Conservation (phyloP, 2,329 filamentous ascomycete species). For the Endothia cerciana region DNA sequence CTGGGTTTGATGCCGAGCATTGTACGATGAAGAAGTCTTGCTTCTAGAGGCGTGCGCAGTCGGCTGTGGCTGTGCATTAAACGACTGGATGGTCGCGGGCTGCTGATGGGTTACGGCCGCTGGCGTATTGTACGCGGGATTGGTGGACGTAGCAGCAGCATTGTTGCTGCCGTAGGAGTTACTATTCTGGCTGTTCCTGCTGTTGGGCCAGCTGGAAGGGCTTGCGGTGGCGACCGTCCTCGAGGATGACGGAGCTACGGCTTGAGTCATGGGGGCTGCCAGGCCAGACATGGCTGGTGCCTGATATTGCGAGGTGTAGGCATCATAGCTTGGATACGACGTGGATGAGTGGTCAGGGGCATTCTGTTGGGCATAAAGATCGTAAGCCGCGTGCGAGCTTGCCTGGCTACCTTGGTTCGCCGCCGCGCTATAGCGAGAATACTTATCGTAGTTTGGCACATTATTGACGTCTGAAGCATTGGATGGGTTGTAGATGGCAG, state of each 20-base stretch:
- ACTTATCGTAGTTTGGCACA: conserved; percentile 31
- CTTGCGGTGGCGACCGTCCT: conserved; percentile 33
- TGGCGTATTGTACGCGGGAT: conserved; percentile 32
- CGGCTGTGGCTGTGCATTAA: conserved; percentile 36
- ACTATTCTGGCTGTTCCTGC: conserved; percentile 33
- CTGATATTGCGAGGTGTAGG: conserved; percentile 31
- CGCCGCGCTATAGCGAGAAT: conserved; percentile 31
- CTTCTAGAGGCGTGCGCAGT: conserved; percentile 32
- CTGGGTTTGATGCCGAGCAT: conserved; percentile 27
- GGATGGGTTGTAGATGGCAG: conserved; percentile 28
- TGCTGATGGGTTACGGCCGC: conserved; percentile 32
- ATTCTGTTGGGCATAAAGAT: conserved; percentile 41
- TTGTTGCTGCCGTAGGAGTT: conserved; percentile 38
- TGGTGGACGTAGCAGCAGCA: conserved; percentile 30
- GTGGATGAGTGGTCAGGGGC: conserved; percentile 22
- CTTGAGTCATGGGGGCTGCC: conserved; percentile 33
- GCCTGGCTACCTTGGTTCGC: conserved; percentile 28
- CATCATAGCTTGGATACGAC: conserved; percentile 35
- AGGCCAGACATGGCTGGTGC: conserved; percentile 30
- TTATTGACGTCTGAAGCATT: conserved; percentile 28
- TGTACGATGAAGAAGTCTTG: conserved; percentile 33
- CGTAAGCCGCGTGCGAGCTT: conserved; percentile 34
- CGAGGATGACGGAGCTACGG: conserved; percentile 36
- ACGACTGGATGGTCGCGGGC: conserved; percentile 30
- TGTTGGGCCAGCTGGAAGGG: conserved; percentile 34